These are phyloP conservation scores for Coemansia sp. DNA, from an alignment of 192 early-diverging fungal genomes.

Conservation along the genomic window DNA sequence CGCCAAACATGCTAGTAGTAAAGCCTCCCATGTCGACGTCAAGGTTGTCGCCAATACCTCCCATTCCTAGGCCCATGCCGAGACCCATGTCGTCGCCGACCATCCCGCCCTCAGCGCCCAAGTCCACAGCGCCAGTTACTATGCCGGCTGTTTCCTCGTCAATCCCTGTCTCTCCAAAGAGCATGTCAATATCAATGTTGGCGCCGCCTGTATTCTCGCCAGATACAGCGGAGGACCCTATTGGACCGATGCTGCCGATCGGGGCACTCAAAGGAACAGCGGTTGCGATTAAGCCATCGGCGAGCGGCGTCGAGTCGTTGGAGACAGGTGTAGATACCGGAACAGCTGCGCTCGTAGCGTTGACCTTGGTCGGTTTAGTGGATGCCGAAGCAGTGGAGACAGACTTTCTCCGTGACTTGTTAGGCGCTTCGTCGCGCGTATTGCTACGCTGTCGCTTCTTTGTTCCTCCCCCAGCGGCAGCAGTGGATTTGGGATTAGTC, in stretches of 20 bases:
- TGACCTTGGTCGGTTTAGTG: background rate
- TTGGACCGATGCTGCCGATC: background rate
- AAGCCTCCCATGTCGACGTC: slow-evolving; percentile 42
- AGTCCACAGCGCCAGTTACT: background rate
- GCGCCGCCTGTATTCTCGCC: slow-evolving; percentile 5
- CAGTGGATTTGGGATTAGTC: background rate
- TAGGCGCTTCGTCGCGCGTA: slow-evolving; percentile 26
- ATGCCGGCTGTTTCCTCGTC: slow-evolving; percentile 8
- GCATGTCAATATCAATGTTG: slow-evolving; percentile 29
- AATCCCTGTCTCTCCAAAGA: slow-evolving; percentile 40
- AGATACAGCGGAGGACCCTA: background rate
- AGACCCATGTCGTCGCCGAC: slow-evolving; percentile 40
- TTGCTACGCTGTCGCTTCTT: slow-evolving; percentile 55
- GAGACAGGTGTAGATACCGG: slow-evolving; percentile 9
- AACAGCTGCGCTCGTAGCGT: slow-evolving; percentile 5
- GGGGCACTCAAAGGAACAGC: background rate
- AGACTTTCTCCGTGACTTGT: slow-evolving; percentile 42
- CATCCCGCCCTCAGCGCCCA: slow-evolving; percentile 16
- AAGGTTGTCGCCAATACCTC: slow-evolving; percentile 35
- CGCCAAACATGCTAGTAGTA: slow-evolving; percentile 47
- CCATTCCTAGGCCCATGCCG: slow-evolving; percentile 45
- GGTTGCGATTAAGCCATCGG: slow-evolving; percentile 2
- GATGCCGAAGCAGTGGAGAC: slow-evolving; percentile 8
- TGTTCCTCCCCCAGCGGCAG: slow-evolving; percentile 17
- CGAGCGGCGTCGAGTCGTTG: slow-evolving; percentile 9